These are phyloP conservation scores for Dujonia santamariae DNA, from an alignment of 1,139 yeast genomes.

Conservation along the genomic window DNA sequence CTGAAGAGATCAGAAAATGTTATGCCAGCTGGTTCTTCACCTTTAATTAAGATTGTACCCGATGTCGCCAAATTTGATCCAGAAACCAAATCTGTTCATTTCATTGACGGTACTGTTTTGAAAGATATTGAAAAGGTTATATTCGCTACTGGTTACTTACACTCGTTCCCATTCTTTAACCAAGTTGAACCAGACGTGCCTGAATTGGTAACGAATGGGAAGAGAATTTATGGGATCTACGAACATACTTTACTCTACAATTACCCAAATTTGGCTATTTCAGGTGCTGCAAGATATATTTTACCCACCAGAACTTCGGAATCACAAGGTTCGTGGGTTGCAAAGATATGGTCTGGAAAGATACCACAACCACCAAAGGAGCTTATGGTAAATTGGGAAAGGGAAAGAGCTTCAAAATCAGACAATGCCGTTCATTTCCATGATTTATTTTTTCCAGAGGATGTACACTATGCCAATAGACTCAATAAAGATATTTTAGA, in stretches of 20 bases:
- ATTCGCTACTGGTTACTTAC: conserved; percentile 64
- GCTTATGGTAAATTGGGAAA: conserved; percentile 40
- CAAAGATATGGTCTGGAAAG: conserved; percentile 52
- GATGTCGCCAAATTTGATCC: conserved; percentile 34
- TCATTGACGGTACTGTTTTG: conserved; percentile 36
- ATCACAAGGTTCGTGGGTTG: conserved; percentile 53
- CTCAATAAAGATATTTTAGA: conserved; percentile 35
- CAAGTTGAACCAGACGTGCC: conserved; percentile 17
- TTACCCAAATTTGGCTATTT: conserved; percentile 56
- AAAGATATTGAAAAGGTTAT: conserved; percentile 46
- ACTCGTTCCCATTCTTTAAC: conserved; percentile 45
- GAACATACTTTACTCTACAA: conserved; percentile 49
- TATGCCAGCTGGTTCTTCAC: conserved; percentile 42
- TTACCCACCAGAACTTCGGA: conserved; percentile 62
- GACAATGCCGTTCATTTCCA: conserved; percentile 46
- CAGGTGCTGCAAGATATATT: conserved; percentile 49
- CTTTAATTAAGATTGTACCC: conserved; percentile 35
- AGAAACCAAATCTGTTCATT: conserved; percentile 23
- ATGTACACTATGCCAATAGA: conserved; percentile 41
- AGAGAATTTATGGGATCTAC: conserved; percentile 48
- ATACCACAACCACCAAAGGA: conserved; percentile 40
- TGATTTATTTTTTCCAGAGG: conserved; percentile 44
- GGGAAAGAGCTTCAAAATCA: conserved; percentile 23
- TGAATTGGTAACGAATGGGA: conserved; percentile 43
- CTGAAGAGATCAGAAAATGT: conserved; percentile 40